Evolutionary conservation across 306 rosid species (phyloP), one percentile per base, ranked within the genome.

Genomic region (Erythrophleum fordii): DNA sequence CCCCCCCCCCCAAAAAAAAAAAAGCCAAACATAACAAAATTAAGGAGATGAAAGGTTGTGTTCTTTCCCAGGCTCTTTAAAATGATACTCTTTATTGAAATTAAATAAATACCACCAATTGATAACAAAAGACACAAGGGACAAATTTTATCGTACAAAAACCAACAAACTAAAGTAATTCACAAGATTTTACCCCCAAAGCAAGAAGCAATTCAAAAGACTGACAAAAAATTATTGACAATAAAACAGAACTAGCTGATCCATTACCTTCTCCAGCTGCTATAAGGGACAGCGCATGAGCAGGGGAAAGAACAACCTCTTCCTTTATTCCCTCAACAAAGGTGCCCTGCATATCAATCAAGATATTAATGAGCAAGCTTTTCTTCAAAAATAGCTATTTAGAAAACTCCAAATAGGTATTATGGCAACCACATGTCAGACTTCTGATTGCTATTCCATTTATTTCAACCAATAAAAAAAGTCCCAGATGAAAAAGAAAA

Each of bases 261-360:
- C 78, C 73, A 77, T 56, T 88, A 96, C 99, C 99, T 92, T 96
- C 99, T 82, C 99, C 99, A 65, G 99, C 97, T 25, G 99, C 99
- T 81, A 96, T 96, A 58, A 96, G 94, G 39, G 99, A 96, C 75
- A 96, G 92, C 46, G 97, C 98, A 60, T 96, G 99, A 88, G 99
- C 99, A 64, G 99, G 99, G 86, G 99, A 96, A 39, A 96, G 88
- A 16, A 96, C 99, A 82, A 96, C 99, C 83, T 96, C 99, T 88
- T 96, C 99, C 85, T 96, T 96, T 75, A 93, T 84, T 82, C 99
- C 99, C 87, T 96, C 98, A 59, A 96, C 97, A 87, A 87, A 96
- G 58, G 97, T 93, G 7, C 99, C 99, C 99, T 96, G 71, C 85
- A 79, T 81, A 82, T 73, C 55, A 83, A 83, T 81, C 77, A 79